phyloP scores from a whole-genome alignment of 176 grass and related monocot genomes.

The Carex littledalei region DNA sequence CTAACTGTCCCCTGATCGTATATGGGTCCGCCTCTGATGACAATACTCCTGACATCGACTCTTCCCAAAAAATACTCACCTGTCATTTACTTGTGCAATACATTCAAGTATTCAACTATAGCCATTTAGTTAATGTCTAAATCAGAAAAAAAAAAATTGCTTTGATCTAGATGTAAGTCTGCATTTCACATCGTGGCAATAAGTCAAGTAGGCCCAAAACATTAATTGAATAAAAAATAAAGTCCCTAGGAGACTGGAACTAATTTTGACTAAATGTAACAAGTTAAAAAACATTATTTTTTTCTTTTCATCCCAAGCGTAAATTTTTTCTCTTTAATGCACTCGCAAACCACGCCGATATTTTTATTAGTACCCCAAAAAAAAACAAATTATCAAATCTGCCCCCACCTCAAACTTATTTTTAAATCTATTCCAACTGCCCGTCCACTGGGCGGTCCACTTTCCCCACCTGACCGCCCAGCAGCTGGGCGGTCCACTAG shows the following conservation, averaged over 20 bases:
- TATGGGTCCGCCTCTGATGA: too few relatives aligned
- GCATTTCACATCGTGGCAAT: too few relatives aligned
- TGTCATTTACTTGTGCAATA: not conserved
- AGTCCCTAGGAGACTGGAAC: not conserved
- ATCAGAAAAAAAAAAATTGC: not conserved
- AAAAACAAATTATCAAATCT: too few relatives aligned
- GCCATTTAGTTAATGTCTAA: not conserved
- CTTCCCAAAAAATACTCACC: not conserved
- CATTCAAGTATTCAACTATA: not conserved
- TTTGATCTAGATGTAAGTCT: not conserved
- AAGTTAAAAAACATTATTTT: not conserved
- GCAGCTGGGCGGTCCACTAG: too few relatives aligned
- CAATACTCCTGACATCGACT: not conserved
- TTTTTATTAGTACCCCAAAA: too few relatives aligned
- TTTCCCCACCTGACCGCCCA: too few relatives aligned
- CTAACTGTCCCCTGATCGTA: too few relatives aligned
- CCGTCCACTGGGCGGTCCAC: too few relatives aligned
- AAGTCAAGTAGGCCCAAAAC: not conserved
- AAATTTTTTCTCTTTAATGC: not conserved
- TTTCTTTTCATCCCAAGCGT: not conserved
- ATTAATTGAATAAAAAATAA: not conserved
- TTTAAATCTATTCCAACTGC: too few relatives aligned
- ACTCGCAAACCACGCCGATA: not conserved
- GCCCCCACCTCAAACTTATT: too few relatives aligned
- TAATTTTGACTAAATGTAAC: not conserved